Evolutionary conservation across 2,329 filamentous ascomycete species (phyloP), one percentile per base, ranked within the genome.

Genomic region (Colletotrichum abscissum): DNA sequence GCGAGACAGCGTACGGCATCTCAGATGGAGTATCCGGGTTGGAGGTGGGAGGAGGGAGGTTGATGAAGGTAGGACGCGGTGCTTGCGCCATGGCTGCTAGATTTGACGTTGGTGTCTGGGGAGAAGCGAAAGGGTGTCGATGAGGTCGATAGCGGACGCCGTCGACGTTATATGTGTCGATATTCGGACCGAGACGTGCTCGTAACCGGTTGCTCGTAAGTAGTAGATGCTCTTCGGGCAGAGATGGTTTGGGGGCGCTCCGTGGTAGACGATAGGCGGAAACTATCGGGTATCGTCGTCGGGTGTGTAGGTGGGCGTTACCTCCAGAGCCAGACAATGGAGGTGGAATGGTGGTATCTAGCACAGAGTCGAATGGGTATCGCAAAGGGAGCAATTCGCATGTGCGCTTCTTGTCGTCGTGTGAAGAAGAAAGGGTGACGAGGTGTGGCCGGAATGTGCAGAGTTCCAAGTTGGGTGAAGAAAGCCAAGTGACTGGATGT

Each of bases 11-110:
- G 86, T 89, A 97, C 94, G 95, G 95, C 84, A 94, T 92, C 79
- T 98, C 95, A 67, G 93, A 95, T 38, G 95, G 95, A 26, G 95
- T 98, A 76, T 94, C 93, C 67, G 94, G 92, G 75, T 94, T 93
- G 46, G 94, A 95, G 24, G 92, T 91, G 70, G 94, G 92, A 74
- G 94, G 94, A 57, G 95, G 95, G 73, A 97, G 89, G 81, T 95
- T 95, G 87, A 96, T 95, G 75, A 96, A 84, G 73, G 93, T 95
- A 26, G 92, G 92, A 76, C 84, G 83, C 65, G 81, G 81, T 77
- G 79, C 81, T 76, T 84, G 83, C 78, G 83, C 80, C 84, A 85
- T 85, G 69, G 63, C 54, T 59, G 66, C 66, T 69, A 64, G 66
- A 55, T 52, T 52, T 42, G 54, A 22, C 19, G 19, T 22, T 33